phyloP scores from a whole-genome alignment of 345 rosid species.

The Angophora floribunda region DNA sequence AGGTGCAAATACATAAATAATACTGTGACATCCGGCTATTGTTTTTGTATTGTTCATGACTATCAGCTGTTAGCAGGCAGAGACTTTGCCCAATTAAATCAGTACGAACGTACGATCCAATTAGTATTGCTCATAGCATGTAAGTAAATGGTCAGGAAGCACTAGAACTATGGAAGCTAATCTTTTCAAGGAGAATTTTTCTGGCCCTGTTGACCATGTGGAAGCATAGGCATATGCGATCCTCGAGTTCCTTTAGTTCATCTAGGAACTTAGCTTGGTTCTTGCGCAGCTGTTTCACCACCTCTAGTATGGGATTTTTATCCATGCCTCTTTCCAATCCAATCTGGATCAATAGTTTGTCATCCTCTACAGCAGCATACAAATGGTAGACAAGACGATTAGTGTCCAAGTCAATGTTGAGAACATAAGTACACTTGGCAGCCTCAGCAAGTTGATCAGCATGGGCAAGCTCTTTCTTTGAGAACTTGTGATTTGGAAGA shows the following conservation, averaged over 20 bases:
- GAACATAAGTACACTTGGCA: conserved; percentile 39
- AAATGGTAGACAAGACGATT: conserved; percentile 44
- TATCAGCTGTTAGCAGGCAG: background rate
- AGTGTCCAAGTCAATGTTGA: conserved; percentile 41
- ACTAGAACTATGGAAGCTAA: conserved; percentile 13
- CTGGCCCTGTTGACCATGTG: conserved; percentile 51
- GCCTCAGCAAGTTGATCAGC: conserved; percentile 65
- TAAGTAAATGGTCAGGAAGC: background rate
- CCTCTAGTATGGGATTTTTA: conserved; percentile 24
- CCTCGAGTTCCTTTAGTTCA: conserved; percentile 50
- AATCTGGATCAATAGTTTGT: conserved; percentile 32
- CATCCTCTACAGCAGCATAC: conserved; percentile 35
- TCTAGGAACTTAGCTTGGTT: conserved; percentile 23
- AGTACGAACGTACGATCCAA: background rate
- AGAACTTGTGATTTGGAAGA: conserved; percentile 23
- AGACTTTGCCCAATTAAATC: background rate
- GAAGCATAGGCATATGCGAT: conserved; percentile 56
- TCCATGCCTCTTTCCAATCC: conserved; percentile 52
- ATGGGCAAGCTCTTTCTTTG: conserved; percentile 44
- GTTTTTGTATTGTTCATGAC: background rate
- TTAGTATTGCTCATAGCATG: background rate
- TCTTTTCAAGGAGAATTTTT: conserved; percentile 31
- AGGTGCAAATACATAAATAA: background rate
- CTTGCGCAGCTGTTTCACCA: conserved; percentile 44
- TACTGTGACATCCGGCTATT: background rate